Evolutionary conservation across 1,284 basidiomycete species (phyloP).

Genomic region (Schizophyllum commune): DNA sequence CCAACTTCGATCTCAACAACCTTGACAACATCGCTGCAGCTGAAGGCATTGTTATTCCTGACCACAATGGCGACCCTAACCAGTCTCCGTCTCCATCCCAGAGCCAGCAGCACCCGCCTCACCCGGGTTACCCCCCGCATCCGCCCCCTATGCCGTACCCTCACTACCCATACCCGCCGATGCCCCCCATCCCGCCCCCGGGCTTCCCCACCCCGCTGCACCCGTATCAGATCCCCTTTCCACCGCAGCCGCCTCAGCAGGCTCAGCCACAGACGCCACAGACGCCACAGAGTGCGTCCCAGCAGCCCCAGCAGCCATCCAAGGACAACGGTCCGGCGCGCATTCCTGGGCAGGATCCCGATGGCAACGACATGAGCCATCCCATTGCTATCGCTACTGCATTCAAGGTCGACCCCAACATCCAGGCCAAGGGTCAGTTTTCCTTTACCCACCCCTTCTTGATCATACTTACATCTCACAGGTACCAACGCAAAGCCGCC

Average conservation of each 20-base stretch:
- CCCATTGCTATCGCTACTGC: constrained; percentile 2
- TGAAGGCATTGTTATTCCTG: constrained; percentile 50
- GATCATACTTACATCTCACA: not conserved
- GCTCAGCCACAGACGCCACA: constrained; percentile 15
- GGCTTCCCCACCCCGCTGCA: constrained; percentile 19
- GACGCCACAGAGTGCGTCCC: constrained; percentile 9
- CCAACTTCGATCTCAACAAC: constrained; percentile 48
- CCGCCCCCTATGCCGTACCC: not conserved
- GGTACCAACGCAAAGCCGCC: constrained; percentile 5
- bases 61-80: not conserved
- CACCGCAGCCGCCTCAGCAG: constrained; percentile 16
- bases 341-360: not conserved
- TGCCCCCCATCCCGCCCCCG: not conserved
- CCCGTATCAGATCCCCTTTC: constrained; percentile 14
- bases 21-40: constrained; percentile 56
- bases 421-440: not conserved
- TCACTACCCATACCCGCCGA: constrained; percentile 1
- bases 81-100: not conserved
- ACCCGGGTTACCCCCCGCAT: not conserved
- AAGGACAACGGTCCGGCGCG: not conserved
- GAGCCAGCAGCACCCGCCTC: too few relatives aligned
- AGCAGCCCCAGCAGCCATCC: constrained; percentile 1
- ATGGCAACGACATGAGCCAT: not conserved
- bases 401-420: not conserved
- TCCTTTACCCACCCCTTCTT: not conserved